phyloP scores from a whole-genome alignment of 2,329 filamentous ascomycete genomes.

The Diaporthe sp. region DNA sequence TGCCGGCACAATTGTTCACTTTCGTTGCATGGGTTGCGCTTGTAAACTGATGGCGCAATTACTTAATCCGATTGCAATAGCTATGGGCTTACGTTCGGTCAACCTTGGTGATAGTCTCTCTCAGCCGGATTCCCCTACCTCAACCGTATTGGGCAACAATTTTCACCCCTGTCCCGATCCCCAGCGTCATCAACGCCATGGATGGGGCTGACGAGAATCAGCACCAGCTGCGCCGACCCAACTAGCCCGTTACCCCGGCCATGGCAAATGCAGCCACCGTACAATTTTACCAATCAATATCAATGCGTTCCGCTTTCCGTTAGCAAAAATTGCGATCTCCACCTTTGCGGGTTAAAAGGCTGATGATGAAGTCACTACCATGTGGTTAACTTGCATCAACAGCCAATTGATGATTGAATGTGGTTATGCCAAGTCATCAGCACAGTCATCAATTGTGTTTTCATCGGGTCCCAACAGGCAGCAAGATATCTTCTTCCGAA shows the following conservation, averaged over 20 bases:
- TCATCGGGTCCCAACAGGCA: neutral
- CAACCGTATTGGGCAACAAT: neutral
- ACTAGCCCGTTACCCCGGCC: neutral
- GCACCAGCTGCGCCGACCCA: neutral
- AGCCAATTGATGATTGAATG: neutral
- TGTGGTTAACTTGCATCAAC: neutral
- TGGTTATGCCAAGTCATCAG: conserved; percentile 1
- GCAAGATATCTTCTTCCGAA: neutral
- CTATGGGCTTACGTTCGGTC: neutral
- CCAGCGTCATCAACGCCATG: neutral
- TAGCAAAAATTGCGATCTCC: neutral
- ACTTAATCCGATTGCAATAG: neutral
- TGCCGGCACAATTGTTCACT: rapidly evolving
- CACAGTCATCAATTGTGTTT: conserved; percentile 12
- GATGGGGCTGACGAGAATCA: neutral
- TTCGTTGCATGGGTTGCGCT: neutral
- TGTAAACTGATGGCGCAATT: neutral
- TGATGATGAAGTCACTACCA: neutral
- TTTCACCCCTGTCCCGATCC: neutral
- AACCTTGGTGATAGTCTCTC: neutral
- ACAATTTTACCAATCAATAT: neutral
- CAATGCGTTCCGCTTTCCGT: neutral
- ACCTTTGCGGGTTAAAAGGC: neutral
- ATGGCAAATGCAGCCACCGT: neutral
- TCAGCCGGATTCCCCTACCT: too few relatives aligned